Evolutionary conservation across 371 early-diverging fungal genomes (phyloP), one percentile per base, ranked within the genome.

Genomic region (Rhizopus delemar): DNA sequence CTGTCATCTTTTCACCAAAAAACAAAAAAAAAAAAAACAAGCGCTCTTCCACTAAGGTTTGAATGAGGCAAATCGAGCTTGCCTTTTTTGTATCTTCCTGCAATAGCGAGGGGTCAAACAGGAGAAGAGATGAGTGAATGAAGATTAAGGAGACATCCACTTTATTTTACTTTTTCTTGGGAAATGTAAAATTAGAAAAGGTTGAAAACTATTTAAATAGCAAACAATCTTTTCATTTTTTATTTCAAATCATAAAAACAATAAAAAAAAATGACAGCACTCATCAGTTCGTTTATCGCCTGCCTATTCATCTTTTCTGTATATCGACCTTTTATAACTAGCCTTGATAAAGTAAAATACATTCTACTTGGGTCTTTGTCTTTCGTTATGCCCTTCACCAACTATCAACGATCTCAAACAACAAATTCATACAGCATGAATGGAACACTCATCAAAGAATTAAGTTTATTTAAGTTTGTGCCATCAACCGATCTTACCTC

Each of bases 321-420:
- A 29, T 68, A 69, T 55, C 61, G 73, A 36, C 80, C 81, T 13
- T 77, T 82, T 59, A 66, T 75, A 29, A 69, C 68, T 4, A 63
- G 59, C 31, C 62, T 80, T 0, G 78, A 78, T 33, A 36, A 56
- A 35, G 16, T 62, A 52, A 81, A 78, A 60, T 70, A 79, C 35
- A 48, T 60, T 22, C 3, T 65, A 8, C 62, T 84, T 15, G 51
- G 66, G 36, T 43, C 46, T n/a, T 41, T 73, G 15, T 74, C 81
- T 13, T 66, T 79, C 34, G 8, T 71, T 11, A 61, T 71, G 22
- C 75, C 84, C 22, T 76, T 73, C 28, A 28, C 46, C 11, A 33
- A 58, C 45, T 36, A 59, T 38, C 48, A 33, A 61, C 68, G 50
- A 63, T 77, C 69, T 65, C 74, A 50, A 69, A 66, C 56, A 65